Percentiles rank a stretch among this genome's conserved stretches.
phyloP scores from a whole-genome alignment of 331 rosid genomes.

The Spiraea crenata region DNA sequence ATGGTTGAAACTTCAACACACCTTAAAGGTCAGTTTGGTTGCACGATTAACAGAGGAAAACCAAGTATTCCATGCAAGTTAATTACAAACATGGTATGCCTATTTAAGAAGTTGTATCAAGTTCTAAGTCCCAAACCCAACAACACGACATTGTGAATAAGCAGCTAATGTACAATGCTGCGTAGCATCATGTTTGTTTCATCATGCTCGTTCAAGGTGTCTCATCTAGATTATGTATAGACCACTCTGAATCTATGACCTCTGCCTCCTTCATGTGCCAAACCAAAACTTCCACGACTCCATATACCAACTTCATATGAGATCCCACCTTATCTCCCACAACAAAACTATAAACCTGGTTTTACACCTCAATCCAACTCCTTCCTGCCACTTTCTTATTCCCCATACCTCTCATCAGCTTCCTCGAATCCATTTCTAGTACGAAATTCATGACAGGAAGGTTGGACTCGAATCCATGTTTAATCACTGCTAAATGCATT shows the following conservation, averaged over 20 bases:
- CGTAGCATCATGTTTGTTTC: no score
- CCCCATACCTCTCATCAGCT: slow-evolving; percentile 52
- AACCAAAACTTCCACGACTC: slow-evolving; percentile 32
- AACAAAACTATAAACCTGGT: slow-evolving; percentile 57
- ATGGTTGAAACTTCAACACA: neutral
- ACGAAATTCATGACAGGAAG: slow-evolving; percentile 72
- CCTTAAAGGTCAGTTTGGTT: no score
- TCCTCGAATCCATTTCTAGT: slow-evolving; percentile 73
- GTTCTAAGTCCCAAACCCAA: neutral
- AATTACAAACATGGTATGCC: no score
- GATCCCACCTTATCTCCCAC: slow-evolving; percentile 52
- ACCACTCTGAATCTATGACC: no score
- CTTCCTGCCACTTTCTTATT: slow-evolving; percentile 59
- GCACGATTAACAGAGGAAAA: neutral
- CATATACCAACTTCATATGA: slow-evolving; percentile 38
- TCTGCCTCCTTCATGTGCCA: no score
- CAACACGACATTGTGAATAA: neutral
- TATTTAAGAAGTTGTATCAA: no score
- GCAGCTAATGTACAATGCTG: neutral
- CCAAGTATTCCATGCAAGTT: neutral
- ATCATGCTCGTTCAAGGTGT: neutral
- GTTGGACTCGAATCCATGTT: slow-evolving; percentile 51
- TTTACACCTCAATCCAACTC: slow-evolving; percentile 77
- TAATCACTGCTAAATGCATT: slow-evolving; percentile 66
- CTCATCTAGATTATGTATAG: no score